These are phyloP conservation scores for Phyllosticta citrichinensis DNA, from an alignment of 2,329 filamentous ascomycete genomes.

Conservation along the genomic window DNA sequence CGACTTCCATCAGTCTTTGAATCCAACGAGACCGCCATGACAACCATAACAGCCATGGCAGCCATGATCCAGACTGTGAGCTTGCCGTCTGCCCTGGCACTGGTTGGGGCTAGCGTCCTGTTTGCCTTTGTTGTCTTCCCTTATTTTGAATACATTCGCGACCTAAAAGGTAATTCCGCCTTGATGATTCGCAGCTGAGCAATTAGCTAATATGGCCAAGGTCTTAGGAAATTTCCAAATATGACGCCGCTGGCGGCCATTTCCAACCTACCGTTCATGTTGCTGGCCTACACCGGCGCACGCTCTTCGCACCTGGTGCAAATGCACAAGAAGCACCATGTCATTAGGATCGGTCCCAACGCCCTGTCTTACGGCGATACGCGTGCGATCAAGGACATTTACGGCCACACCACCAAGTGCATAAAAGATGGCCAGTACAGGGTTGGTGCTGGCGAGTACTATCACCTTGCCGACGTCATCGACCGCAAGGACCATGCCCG, in stretches of 20 bases:
- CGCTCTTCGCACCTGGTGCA: slow-evolving; percentile 34
- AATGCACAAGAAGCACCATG: slow-evolving; percentile 38
- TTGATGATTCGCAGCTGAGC: background rate
- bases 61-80: background rate
- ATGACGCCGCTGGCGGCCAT: slow-evolving; percentile 38
- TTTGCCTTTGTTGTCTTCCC: slow-evolving; percentile 33
- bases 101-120: slow-evolving; percentile 17
- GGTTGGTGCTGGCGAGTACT: slow-evolving; percentile 38
- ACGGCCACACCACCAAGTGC: slow-evolving; percentile 14
- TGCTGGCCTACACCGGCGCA: slow-evolving; percentile 34
- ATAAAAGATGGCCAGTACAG: slow-evolving; percentile 20
- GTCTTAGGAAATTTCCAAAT: slow-evolving; percentile 41
- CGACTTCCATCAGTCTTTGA: background rate
- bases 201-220: slow-evolving; percentile 10
- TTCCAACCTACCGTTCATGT: slow-evolving; percentile 38
- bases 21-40: background rate
- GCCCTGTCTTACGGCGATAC: slow-evolving; percentile 23
- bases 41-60: background rate
- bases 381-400: slow-evolving; percentile 31
- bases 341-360: slow-evolving; percentile 27
- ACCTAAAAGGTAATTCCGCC: slow-evolving; percentile 30
- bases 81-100: slow-evolving; percentile 18
- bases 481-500: slow-evolving; percentile 19
- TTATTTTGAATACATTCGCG: slow-evolving; percentile 34
- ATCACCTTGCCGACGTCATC: slow-evolving; percentile 35